Evolutionary conservation across 2,329 filamentous ascomycete genomes (phyloP).

Genomic region (Geosmithia flava): DNA sequence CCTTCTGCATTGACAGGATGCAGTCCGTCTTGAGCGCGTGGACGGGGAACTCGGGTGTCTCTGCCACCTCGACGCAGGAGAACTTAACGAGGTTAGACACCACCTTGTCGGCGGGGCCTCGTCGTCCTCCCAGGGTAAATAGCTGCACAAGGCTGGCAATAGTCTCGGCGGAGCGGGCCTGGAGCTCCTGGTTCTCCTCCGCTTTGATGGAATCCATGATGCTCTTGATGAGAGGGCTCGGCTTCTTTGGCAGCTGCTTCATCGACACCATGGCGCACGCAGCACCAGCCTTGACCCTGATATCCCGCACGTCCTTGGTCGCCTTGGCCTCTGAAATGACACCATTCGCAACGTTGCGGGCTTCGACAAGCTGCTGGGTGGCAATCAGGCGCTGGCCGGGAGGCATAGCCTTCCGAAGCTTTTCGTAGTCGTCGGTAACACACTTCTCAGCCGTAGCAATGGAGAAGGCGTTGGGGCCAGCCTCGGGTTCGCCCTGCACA

Average conservation of each 20-base stretch:
- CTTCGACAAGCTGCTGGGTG: constrained; percentile 65
- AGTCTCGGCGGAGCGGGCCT: constrained; percentile 73
- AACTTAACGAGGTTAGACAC: constrained; percentile 95
- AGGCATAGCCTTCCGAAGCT: constrained; percentile 76
- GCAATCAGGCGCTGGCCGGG: constrained; percentile 81
- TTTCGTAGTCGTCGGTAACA: constrained; percentile 73
- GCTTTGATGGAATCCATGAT: constrained; percentile 98
- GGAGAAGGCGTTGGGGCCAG: constrained; percentile 86
- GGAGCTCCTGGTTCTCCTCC: constrained; percentile 82
- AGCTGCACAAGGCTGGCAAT: constrained; percentile 78
- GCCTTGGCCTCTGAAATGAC: constrained; percentile 71
- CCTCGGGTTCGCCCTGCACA: constrained; percentile 85
- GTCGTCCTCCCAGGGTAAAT: constrained; percentile 68
- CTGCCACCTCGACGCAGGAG: constrained; percentile 92
- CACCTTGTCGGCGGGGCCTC: constrained; percentile 86
- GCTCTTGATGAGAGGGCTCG: constrained; percentile 81
- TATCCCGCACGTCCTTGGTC: constrained; percentile 71
- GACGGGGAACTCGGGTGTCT: constrained; percentile 87
- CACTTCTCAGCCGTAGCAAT: constrained; percentile 81
- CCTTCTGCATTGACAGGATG: constrained; percentile 89
- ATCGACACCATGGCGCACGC: constrained; percentile 85
- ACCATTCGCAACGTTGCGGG: constrained; percentile 53
- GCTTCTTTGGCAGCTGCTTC: constrained; percentile 81
- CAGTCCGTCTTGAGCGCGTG: constrained; percentile 68
- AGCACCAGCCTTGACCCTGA: constrained; percentile 75